Evolutionary conservation across 371 early-diverging fungal genomes (phyloP).

Genomic region (Vittaforma corneae): DNA sequence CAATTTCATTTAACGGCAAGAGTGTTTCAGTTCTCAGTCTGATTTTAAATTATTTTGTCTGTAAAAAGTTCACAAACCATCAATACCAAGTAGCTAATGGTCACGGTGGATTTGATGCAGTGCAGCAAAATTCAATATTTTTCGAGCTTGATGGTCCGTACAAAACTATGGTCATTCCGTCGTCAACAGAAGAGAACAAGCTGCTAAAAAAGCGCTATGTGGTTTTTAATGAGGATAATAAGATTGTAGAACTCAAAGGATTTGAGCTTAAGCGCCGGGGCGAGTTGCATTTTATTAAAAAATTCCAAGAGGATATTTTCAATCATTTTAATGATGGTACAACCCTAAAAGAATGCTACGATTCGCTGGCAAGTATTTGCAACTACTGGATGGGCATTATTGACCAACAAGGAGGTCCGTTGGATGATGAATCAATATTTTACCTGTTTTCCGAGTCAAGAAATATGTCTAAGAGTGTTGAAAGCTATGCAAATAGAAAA

Average conservation of each 20-base stretch:
- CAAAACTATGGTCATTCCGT: constrained; percentile 91
- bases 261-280: constrained; percentile 97
- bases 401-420: constrained; percentile 66
- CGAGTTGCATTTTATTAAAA: constrained; percentile 91
- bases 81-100: constrained; percentile 69
- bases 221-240: constrained; percentile 84
- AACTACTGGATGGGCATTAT: constrained; percentile 90
- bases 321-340: constrained; percentile 73
- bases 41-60: constrained; percentile 91
- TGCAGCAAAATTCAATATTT: constrained; percentile 83
- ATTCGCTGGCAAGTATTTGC: constrained; percentile 71
- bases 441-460: constrained; percentile 91
- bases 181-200: constrained; percentile 87
- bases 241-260: constrained; percentile 92
- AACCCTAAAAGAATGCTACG: constrained; percentile 78
- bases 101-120: constrained; percentile 62
- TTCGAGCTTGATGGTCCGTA: constrained; percentile 99
- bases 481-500: constrained; percentile 74
- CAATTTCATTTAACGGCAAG: constrained; percentile 63
- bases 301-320: constrained; percentile 89
- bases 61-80: constrained; percentile 85
- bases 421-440: constrained; percentile 79
- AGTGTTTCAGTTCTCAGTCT: constrained; percentile 82
- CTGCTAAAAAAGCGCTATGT: constrained; percentile 93
- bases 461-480: constrained; percentile 82